A percentile compares a stretch with the other conserved stretches of the same genome.
These are phyloP conservation scores for Viridothelium virens DNA, from an alignment of 495 filamentous ascomycete species.

Conservation along the genomic window DNA sequence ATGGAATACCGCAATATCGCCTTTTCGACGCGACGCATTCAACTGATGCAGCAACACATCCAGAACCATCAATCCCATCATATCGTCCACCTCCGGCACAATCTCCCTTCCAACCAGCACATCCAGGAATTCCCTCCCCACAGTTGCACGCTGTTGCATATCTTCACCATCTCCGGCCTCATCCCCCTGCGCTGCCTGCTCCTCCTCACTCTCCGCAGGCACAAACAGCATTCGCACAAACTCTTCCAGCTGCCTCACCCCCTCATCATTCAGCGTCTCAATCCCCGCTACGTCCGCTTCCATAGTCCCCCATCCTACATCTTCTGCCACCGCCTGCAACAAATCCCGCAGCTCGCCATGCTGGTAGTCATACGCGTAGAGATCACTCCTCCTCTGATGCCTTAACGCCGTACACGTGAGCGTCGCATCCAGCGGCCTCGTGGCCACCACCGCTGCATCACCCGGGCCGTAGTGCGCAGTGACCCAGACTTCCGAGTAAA, in stretches of 20 bases:
- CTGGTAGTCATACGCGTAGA: not conserved
- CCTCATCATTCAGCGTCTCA: not conserved
- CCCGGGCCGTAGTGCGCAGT: too few relatives aligned
- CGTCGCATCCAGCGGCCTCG: not conserved
- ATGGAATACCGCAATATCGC: not conserved
- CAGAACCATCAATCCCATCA: not conserved
- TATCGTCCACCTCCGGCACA: not conserved
- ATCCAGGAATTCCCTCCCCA: not conserved
- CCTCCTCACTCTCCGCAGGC: not conserved
- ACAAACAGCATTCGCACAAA: not conserved
- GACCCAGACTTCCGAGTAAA: too few relatives aligned
- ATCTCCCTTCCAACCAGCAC: not conserved
- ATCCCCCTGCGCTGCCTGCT: not conserved
- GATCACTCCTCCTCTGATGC: not conserved
- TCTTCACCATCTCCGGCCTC: too few relatives aligned
- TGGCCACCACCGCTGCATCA: too few relatives aligned
- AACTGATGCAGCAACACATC: not conserved
- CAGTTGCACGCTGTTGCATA: too few relatives aligned
- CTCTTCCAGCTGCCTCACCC: not conserved
- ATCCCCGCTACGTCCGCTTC: not conserved
- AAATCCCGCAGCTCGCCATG: not conserved
- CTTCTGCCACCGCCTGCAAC: not conserved
- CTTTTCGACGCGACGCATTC: not conserved
- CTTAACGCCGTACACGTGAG: not conserved
- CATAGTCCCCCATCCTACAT: not conserved